Evolutionary conservation across 2,329 filamentous ascomycete species (phyloP), one percentile per base, ranked within the genome.

Genomic region (Alternaria viburni): DNA sequence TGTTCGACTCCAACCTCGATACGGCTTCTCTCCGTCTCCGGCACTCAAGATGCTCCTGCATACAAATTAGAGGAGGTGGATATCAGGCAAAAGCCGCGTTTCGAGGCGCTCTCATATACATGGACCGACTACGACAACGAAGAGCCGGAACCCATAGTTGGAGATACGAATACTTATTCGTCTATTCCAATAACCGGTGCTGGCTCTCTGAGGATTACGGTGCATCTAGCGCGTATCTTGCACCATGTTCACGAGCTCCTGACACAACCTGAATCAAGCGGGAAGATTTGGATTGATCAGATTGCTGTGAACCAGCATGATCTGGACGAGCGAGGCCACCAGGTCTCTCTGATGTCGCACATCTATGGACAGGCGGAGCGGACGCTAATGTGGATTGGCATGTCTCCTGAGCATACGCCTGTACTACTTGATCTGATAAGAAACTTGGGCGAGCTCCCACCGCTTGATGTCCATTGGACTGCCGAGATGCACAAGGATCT

Each of bases 221-320:
- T 28, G 11, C 36, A 54, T 32, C 52, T 54, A 7, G 52, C 17
- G 26, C 15, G n/a, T 5, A 57, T 50, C 21, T 17, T 50, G 45
- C 6, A 11, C 3, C 55, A 23, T 4, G 25, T 50, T 8, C 23
- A 50, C 21, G 55, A 8, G 9, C n/a, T 57, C 6, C 25, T 49
- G 19, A n/a, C 25, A 19, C 19, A 21, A 15, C 17, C 49, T 6
- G 13, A 23, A 25, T 52, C 49, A 10, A 52, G 28, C 49, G 49
- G 49, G 5, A 56, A 25, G 21, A 56, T 56, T 13, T 56, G 54
- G 41, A 56, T 56, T 7, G 54, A 56, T 45, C 54, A 56, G n/a
- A 56, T 47, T 12, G 41, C 36, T 8, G 44, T 56, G 26, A 56
- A 56, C 25, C 41, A 46, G 15, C 8, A 44, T 15, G 43, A 56